phyloP scores from a whole-genome alignment of 495 filamentous ascomycete genomes.

The Aspergillus nidulans region DNA sequence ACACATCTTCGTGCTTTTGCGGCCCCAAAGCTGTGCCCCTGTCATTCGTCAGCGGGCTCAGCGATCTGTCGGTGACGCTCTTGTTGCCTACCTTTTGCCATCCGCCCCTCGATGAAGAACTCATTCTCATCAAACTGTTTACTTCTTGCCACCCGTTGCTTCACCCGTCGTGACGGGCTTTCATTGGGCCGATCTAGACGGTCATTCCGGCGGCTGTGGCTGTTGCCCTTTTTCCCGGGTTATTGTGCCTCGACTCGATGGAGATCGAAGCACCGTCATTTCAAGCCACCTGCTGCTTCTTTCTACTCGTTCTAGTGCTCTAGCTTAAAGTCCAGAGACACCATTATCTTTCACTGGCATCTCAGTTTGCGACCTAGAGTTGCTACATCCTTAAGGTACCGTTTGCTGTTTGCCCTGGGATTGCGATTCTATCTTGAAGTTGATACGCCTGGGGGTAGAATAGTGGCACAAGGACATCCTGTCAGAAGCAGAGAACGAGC shows the following conservation, averaged over 20 bases:
- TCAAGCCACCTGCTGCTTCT: not conserved
- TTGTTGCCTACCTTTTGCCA: slow-evolving; percentile 4
- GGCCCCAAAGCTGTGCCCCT: slow-evolving; percentile 9
- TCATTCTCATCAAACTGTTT: not conserved
- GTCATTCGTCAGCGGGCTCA: slow-evolving; percentile 20
- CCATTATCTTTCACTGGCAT: not conserved
- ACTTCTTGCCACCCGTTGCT: not conserved
- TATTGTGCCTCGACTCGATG: slow-evolving; percentile 12
- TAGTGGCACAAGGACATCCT: not conserved
- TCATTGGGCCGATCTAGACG: slow-evolving; percentile 3
- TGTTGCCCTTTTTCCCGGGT: slow-evolving; percentile 8
- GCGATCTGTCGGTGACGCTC: slow-evolving; percentile 9
- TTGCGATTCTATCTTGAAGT: not conserved
- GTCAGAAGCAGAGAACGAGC: not conserved
- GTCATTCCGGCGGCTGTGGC: slow-evolving; percentile 2
- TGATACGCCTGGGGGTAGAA: not conserved
- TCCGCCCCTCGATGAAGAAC: slow-evolving; percentile 16
- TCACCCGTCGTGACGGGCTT: not conserved
- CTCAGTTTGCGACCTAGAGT: not conserved
- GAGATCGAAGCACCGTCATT: slow-evolving; percentile 7
- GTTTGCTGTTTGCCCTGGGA: not conserved
- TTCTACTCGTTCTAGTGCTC: not conserved
- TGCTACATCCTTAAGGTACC: not conserved
- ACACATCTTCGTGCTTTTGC: slow-evolving; percentile 17
- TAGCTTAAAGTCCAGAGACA: not conserved